phyloP scores from a whole-genome alignment of 768 basidiomycete species.

The Leccinum olivaceopallidum region DNA sequence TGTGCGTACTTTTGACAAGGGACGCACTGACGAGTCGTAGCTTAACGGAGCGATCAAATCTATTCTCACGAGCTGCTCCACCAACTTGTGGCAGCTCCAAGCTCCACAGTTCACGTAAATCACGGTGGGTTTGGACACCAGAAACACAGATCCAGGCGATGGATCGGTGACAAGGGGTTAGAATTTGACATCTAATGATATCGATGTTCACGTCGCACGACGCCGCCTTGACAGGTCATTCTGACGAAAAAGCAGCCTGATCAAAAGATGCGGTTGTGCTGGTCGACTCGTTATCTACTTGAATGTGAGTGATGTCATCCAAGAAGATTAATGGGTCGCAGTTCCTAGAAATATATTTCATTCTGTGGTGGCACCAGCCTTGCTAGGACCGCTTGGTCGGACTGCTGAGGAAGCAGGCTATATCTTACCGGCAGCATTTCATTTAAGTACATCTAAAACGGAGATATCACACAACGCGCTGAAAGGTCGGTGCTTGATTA shows the following conservation, averaged over 20 bases:
- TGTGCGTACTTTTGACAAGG: background rate
- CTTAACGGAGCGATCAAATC: background rate
- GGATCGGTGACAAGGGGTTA: background rate
- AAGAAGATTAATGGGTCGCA: background rate
- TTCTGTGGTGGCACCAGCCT: background rate
- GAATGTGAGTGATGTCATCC: slow-evolving; percentile 16
- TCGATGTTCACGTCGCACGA: background rate
- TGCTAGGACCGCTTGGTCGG: background rate
- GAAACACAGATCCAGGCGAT: slow-evolving; percentile 10
- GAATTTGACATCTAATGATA: background rate
- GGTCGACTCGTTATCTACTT: background rate
- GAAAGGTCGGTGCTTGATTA: slow-evolving; percentile 5
- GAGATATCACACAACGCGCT: slow-evolving; percentile 8
- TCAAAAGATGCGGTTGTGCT: background rate
- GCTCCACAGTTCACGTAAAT: background rate
- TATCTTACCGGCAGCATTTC: slow-evolving; percentile 2
- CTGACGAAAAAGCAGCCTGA: background rate
- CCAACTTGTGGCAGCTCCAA: background rate
- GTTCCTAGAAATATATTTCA: slow-evolving; percentile 6
- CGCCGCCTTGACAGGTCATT: background rate
- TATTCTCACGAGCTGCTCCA: background rate
- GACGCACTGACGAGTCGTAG: background rate
- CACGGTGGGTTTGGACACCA: background rate
- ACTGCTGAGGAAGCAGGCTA: background rate
- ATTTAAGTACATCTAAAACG: slow-evolving; percentile 10